phyloP scores from a whole-genome alignment of 306 rosid genomes.

The Quercus wislizeni region DNA sequence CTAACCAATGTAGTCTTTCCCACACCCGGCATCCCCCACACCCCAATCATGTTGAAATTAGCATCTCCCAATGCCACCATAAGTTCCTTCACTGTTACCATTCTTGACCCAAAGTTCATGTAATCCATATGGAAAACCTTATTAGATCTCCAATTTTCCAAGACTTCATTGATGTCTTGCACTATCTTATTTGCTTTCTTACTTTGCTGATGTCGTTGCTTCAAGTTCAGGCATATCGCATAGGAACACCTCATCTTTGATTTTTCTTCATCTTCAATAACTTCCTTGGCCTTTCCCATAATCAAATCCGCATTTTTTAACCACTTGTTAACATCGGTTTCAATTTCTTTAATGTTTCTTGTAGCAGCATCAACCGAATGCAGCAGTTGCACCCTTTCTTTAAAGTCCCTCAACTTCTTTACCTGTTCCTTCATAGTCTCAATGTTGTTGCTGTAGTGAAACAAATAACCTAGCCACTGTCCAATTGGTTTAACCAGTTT shows the following conservation, averaged over 20 bases:
- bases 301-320: neutral
- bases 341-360: no score
- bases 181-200: neutral
- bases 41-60: no score
- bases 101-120: no score
- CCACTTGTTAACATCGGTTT: neutral
- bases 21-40: no score
- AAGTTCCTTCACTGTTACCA: fast-evolving
- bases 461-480: no score
- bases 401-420: neutral
- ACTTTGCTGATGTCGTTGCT: neutral
- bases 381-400: neutral
- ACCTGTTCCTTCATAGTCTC: no score
- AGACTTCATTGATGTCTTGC: neutral
- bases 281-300: neutral
- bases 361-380: neutral
- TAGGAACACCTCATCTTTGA: neutral
- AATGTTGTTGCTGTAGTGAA: no score
- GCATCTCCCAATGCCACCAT: no score
- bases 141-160: neutral
- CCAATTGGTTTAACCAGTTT: no score
- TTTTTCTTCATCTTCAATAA: neutral
- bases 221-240: neutral
- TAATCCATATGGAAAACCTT: no score
- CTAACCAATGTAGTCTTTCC: no score